Evolutionary conservation across 257 asterid species (phyloP), one percentile per base, ranked within the genome.

Genomic region (Penstemon newberryi): DNA sequence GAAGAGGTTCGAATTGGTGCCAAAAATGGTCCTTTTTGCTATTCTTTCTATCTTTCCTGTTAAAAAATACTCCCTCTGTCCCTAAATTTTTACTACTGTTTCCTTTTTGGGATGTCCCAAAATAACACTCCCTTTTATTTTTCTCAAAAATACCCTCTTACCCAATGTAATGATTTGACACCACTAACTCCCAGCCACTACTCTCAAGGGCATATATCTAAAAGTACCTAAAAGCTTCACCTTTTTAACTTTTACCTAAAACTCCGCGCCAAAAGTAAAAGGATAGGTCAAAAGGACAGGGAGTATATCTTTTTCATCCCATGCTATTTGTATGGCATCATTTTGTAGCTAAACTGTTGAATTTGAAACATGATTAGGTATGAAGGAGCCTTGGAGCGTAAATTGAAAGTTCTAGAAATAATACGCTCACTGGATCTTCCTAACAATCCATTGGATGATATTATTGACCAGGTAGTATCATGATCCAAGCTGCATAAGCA

Each of bases 361-460:
- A 60, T 60, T 47, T 57, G 45, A 60, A 66, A 77, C 62, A 49
- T 79, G 68, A 74, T 65, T 72, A 94, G 99, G 82, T 91, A 89
- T 80, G 95, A 91, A 76, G 93, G 77, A 72, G 99, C 97, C 75
- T 61, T 75, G 76, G 91, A 80, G 58, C 95, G 96, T 57, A 91
- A 84, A 81, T 60, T 75, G 70, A 86, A 86, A 56, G 75, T 89
- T 72, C 77, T 94, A 58, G 96, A 91, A 47, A 85, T 89, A 74
- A 87, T 94, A 77, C 94, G 93, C 65, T 75, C 91, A 18, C 77
- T 94, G 85, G 95, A 94, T 81, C 97, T 94, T 83, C 99, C 99
- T 13, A 94, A 91, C 81, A 94, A 94, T 86, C 97, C 99, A 15
- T 77, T 91, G 83, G 99, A 94, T 87, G 99, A 87, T 83, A 91